Conservation (phyloP, 306 rosid genomes). For the Bauhinia variegata region DNA sequence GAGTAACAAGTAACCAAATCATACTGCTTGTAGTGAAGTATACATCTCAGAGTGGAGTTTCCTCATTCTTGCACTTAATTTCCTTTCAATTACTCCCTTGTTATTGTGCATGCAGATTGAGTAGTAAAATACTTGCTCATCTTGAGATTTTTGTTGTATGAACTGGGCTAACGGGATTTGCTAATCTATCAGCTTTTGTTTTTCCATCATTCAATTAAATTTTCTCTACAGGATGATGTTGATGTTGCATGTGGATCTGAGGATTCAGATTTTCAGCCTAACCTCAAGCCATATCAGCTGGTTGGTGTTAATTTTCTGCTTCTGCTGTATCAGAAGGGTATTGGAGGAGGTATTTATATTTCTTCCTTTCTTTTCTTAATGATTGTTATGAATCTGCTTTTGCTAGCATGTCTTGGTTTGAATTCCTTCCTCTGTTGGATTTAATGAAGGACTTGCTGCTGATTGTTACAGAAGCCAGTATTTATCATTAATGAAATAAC, state of each 20-base stretch:
- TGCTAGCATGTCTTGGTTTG: conserved; percentile 13
- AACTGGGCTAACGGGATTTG: not conserved
- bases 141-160: too few relatives aligned
- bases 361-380: too few relatives aligned
- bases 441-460: not conserved
- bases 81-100: too few relatives aligned
- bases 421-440: not conserved
- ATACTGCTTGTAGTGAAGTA: too few relatives aligned
- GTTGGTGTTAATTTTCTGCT: conserved; percentile 97
- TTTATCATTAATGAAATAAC: too few relatives aligned
- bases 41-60: not conserved
- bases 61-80: too few relatives aligned
- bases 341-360: conserved; percentile 78
- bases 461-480: not conserved
- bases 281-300: conserved; percentile 88
- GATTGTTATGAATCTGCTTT: conserved; percentile 15
- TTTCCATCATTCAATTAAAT: not conserved
- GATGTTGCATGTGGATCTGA: conserved; percentile 77
- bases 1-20: too few relatives aligned
- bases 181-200: not conserved
- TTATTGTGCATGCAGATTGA: too few relatives aligned
- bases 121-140: too few relatives aligned
- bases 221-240: conserved; percentile 66
- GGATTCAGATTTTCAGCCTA: conserved; percentile 84
- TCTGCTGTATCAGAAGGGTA: conserved; percentile 77